Conservation (phyloP, 2,329 filamentous ascomycete species). For the Didymella exigua region DNA sequence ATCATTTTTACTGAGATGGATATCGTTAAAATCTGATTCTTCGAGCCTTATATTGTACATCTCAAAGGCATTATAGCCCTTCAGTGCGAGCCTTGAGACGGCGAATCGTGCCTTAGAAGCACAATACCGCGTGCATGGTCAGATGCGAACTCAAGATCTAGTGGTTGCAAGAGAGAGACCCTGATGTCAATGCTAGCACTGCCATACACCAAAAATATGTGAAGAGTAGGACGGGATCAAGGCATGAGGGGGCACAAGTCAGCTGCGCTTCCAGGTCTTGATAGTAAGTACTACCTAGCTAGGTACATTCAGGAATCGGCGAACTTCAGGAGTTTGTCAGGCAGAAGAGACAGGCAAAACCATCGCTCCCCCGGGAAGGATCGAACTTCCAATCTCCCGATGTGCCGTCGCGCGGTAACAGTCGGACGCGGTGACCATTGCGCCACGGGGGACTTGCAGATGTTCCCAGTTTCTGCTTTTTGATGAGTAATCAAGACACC, state of each 20-base stretch:
- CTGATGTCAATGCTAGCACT: not conserved
- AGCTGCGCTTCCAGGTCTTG: not conserved
- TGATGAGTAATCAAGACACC: not conserved
- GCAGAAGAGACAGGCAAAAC: not conserved
- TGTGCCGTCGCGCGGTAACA: slow-evolving; percentile 8
- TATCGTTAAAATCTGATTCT: not conserved
- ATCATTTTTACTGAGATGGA: not conserved
- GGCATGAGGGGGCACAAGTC: not conserved
- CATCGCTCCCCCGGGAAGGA: slow-evolving; percentile 9
- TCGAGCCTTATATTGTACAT: not conserved
- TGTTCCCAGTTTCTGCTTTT: not conserved
- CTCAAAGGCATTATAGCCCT: not conserved
- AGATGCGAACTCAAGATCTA: not conserved
- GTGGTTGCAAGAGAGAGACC: not conserved
- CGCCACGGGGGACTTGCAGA: slow-evolving; percentile 5
- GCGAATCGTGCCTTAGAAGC: not conserved
- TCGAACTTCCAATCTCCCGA: slow-evolving; percentile 15
- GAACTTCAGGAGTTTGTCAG: not conserved
- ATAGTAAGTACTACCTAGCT: not conserved
- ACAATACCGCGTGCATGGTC: not conserved
- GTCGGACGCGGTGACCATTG: slow-evolving; percentile 15
- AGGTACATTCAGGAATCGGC: not conserved
- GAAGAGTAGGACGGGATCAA: too few relatives aligned
- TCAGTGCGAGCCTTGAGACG: not conserved
- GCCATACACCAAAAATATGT: not conserved